Evolutionary conservation across 1,284 basidiomycete species (phyloP), one percentile per base, ranked within the genome.

Genomic region (Cutaneotrichosporon dermatis): DNA sequence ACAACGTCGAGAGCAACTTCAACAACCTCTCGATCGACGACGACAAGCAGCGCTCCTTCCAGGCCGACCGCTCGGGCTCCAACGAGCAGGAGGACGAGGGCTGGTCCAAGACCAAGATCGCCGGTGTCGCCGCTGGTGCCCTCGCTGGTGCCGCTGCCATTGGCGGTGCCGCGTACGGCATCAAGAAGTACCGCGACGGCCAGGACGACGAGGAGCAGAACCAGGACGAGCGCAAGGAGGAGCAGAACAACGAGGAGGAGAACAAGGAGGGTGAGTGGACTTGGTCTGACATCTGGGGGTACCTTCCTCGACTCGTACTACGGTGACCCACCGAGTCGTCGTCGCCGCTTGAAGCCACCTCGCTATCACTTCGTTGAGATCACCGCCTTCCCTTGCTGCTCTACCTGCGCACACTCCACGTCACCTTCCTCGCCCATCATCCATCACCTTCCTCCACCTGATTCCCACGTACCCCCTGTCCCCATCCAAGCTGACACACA

Each of bases 31-130:
- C 51, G 16, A 25, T 52, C 40, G 8, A 52, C 16, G 51, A 52
- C 16, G 40, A 51, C 33, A 51, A 52, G 51, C 51, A 52, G 51
- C 51, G 34, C 12, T 4, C 51, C 16, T 34, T 42, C 40, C 15
- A 52, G 16, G 40, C 15, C n/a, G 13, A 7, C 16, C n/a, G 9
- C 12, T 12, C 8, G 39, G 9, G 39, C 12, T 8, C 34, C 33
- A 33, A 40, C 40, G 51, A 52, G 39, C 8, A 43, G 40, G 7
- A 46, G 45, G 16, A 48, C 35, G n/a, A n/a, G 40, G 60, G 56
- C 55, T 58, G 55, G 55, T 57, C 55, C 45, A 58, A 54, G 36
- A 43, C 41, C 42, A 52, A 60, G 59, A 60, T 56, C 9, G 52
- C 51, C 33, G 52, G 44, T 8, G 55, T 41, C 39, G 55, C 36